Percentiles rank a stretch among this genome's conserved stretches.
Conservation (phyloP, 208 protist genomes). For the Trypanosoma avium region DNA sequence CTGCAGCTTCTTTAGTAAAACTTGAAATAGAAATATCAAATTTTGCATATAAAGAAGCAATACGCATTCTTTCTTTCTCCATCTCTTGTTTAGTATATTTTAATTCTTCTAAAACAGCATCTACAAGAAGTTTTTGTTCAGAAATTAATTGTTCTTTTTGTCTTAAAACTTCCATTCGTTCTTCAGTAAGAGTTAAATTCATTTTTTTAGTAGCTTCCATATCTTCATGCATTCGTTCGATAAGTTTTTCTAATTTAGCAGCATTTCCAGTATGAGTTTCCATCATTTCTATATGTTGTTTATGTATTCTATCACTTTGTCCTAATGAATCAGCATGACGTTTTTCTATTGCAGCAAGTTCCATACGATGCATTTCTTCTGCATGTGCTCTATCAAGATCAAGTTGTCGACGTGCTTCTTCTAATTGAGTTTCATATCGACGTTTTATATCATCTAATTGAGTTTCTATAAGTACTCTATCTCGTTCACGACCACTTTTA, state of each 20-base stretch:
- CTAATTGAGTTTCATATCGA: conserved; percentile 66
- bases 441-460: conserved; percentile 70
- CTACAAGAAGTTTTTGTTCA: conserved; percentile 54
- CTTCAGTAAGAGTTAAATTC: conserved; percentile 64
- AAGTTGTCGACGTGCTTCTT: conserved; percentile 69
- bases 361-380: conserved; percentile 67
- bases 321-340: conserved; percentile 61
- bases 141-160: conserved; percentile 55
- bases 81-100: conserved; percentile 54
- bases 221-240: conserved; percentile 56
- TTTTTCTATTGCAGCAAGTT: conserved; percentile 65
- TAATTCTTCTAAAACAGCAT: conserved; percentile 64
- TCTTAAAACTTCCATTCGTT: conserved; percentile 53
- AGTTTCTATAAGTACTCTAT: conserved; percentile 47
- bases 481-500: conserved; percentile 53
- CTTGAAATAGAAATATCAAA: conserved; percentile 72
- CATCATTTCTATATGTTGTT: conserved; percentile 50
- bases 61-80: conserved; percentile 64
- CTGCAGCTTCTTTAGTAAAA: conserved; percentile 66
- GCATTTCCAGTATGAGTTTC: conserved; percentile 65
- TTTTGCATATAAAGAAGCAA: conserved; percentile 65
- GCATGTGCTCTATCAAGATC: conserved; percentile 62
- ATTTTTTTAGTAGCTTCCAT: conserved; percentile 68
- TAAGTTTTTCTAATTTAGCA: conserved; percentile 56
- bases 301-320: conserved; percentile 56